phyloP scores from a whole-genome alignment of 805 yeast species.

The Schwanniomyces yamadae region DNA sequence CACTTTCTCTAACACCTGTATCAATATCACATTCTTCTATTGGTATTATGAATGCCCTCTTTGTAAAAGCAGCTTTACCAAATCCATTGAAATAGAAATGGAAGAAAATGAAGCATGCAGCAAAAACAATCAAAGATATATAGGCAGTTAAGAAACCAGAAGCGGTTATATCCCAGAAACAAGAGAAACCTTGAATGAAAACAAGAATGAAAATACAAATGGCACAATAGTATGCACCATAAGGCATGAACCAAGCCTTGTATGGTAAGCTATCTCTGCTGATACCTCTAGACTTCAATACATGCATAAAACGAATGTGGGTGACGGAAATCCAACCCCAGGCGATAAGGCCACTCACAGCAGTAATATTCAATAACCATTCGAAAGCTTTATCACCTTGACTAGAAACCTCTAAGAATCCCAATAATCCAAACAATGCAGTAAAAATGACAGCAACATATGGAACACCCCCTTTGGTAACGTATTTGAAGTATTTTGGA shows the following conservation, averaged over 20 bases:
- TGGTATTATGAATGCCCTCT: conserved; percentile 43
- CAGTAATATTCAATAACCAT: conserved; percentile 76
- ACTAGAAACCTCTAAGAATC: conserved; percentile 54
- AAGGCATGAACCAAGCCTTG: conserved; percentile 73
- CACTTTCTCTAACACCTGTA: conserved; percentile 63
- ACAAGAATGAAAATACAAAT: conserved; percentile 54
- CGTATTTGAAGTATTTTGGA: conserved; percentile 48
- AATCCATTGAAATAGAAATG: conserved; percentile 51
- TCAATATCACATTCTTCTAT: conserved; percentile 68
- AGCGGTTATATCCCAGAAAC: conserved; percentile 57
- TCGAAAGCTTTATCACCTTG: conserved; percentile 59
- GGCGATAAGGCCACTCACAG: conserved; percentile 71
- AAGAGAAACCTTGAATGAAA: conserved; percentile 69
- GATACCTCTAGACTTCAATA: conserved; percentile 60
- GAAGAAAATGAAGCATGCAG: conserved; percentile 52
- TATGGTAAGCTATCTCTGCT: conserved; percentile 70
- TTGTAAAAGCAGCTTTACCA: conserved; percentile 26
- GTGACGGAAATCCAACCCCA: conserved; percentile 67
- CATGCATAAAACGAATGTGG: conserved; percentile 69
- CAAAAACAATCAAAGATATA: conserved; percentile 63
- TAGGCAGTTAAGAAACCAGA: conserved; percentile 67
- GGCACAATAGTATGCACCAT: conserved; percentile 61
- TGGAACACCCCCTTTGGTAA: conserved; percentile 63
- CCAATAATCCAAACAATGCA: conserved; percentile 61
- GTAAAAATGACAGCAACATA: conserved; percentile 55